These are phyloP conservation scores for Fusarium pseudograminearum DNA, from an alignment of 2,329 filamentous ascomycete species.

Conservation along the genomic window DNA sequence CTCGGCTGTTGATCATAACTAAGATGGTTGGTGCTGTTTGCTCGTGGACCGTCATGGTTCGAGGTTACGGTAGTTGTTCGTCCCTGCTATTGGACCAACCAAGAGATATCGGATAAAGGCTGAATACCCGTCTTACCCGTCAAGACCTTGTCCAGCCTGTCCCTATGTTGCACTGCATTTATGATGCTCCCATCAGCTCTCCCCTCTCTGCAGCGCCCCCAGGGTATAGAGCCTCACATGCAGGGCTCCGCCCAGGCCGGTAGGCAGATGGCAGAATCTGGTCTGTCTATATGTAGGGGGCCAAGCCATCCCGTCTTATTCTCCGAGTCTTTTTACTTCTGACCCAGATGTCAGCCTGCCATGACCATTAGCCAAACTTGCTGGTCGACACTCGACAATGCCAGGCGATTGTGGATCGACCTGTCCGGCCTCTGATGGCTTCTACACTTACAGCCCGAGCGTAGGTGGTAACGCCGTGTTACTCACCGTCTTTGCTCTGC, in stretches of 20 bases:
- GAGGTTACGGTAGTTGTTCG: conserved; percentile 36
- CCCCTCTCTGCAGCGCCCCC: conserved; percentile 33
- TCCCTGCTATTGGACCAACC: conserved; percentile 29
- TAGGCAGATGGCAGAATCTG: conserved; percentile 29
- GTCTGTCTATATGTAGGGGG: conserved; percentile 45
- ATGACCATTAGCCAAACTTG: conserved; percentile 43
- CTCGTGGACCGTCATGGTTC: conserved; percentile 19
- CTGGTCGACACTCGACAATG: conserved; percentile 49
- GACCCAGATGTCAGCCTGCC: conserved; percentile 36
- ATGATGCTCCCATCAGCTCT: conserved; percentile 38
- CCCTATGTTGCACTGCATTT: conserved; percentile 38
- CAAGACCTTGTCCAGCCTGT: conserved; percentile 32
- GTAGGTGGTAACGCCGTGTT: conserved; percentile 57
- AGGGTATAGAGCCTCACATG: conserved; percentile 46
- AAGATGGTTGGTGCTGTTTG: conserved; percentile 30
- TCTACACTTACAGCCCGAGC: conserved; percentile 54
- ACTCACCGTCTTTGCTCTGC: conserved; percentile 55
- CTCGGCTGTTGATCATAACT: conserved; percentile 28
- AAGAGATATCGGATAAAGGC: conserved; percentile 19
- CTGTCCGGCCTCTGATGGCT: conserved; percentile 54
- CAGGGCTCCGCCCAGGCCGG: conserved; percentile 32
- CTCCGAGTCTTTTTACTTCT: conserved; percentile 20
- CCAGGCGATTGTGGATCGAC: conserved; percentile 52
- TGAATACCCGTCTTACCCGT: conserved; percentile 29
- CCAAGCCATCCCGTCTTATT: conserved; percentile 38